Base-by-base conservation (phyloP, 139 green algal species). In the Choricystis sp. region DNA sequence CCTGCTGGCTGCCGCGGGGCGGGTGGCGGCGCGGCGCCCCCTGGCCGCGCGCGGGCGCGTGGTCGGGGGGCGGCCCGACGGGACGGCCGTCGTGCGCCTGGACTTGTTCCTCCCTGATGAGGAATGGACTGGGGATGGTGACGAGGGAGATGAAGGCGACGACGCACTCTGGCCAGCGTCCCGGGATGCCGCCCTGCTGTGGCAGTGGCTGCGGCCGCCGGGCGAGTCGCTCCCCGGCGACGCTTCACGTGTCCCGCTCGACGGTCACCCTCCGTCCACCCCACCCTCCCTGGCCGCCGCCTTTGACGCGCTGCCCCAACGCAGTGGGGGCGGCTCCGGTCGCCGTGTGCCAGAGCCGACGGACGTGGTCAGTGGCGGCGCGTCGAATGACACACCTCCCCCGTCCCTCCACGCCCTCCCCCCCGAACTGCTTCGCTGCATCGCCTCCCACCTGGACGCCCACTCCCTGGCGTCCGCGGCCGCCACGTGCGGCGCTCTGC, bases 401-500 rank as follows among this genome's bases (percentile, higher is more conserved):
- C n/a, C n/a, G n/a, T n/a, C 40, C 40, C 40, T 52, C 9, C 40
- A 21, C 40, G 9, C 40, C 40, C 40, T 52, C 9, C 40, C 40
- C 9, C 40, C 40, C 40, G 40, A 52, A 16, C 40, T 52, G 40
- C 26, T 64, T 19, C 28, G 31, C 55, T 23, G 48, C 5, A 55
- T 81, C 23, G 25, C 79, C n/a, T 26, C 60, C 1, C 52, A 49
- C 29, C 59, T 81, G 40, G 63, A 59, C 60, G 49, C 72, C 23
- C 20, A 30, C 25, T 72, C 73, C 49, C 56, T 80, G 26, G 61
- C 65, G 5, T 23, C 55, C 1, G 25, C 76, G 5, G 61, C 60
- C 3, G 60, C 28, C 30, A 70, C 68, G 2, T 85, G 76, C 72
- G 60, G 61, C 5, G 49, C 70, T 27, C 64, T 85, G 26, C 69